phyloP scores from a whole-genome alignment of 2,329 filamentous ascomycete species.

The Pestalotiopsis sp. region DNA sequence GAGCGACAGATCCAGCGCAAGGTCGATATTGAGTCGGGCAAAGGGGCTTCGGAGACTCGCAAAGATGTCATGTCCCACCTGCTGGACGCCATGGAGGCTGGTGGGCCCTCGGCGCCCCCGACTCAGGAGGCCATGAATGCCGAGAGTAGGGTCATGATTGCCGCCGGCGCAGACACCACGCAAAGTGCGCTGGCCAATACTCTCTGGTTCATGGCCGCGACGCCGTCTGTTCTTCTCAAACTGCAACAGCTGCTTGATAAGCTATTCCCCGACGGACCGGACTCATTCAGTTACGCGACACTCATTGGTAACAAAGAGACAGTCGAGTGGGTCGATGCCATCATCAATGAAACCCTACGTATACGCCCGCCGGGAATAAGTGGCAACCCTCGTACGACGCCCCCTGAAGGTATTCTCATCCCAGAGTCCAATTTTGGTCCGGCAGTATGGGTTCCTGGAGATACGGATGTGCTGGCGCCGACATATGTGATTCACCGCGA shows the following conservation, averaged over 20 bases:
- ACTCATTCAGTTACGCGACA: constrained; percentile 9
- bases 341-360: constrained; percentile 16
- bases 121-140: constrained; percentile 9
- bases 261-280: constrained; percentile 8
- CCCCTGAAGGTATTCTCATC: constrained; percentile 5
- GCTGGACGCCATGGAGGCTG: constrained; percentile 14
- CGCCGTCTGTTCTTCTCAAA: not conserved
- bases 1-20: constrained; percentile 5
- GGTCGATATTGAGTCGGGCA: not conserved
- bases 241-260: constrained; percentile 9
- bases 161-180: constrained; percentile 15
- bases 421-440: constrained; percentile 7
- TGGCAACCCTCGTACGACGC: constrained; percentile 12
- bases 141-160: constrained; percentile 17
- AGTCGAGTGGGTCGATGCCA: constrained; percentile 15
- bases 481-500: constrained; percentile 17
- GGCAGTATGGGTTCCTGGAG: constrained; percentile 13
- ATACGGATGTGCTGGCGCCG: constrained; percentile 10
- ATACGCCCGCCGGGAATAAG: constrained; percentile 13
- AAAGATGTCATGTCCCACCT: constrained; percentile 13
- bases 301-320: constrained; percentile 10
- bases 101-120: constrained; percentile 5
- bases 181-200: constrained; percentile 14
- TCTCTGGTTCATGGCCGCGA: constrained; percentile 13
- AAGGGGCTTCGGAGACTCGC: not conserved